phyloP scores from a whole-genome alignment of 495 filamentous ascomycete genomes.

The Bathelium albidoporum region DNA sequence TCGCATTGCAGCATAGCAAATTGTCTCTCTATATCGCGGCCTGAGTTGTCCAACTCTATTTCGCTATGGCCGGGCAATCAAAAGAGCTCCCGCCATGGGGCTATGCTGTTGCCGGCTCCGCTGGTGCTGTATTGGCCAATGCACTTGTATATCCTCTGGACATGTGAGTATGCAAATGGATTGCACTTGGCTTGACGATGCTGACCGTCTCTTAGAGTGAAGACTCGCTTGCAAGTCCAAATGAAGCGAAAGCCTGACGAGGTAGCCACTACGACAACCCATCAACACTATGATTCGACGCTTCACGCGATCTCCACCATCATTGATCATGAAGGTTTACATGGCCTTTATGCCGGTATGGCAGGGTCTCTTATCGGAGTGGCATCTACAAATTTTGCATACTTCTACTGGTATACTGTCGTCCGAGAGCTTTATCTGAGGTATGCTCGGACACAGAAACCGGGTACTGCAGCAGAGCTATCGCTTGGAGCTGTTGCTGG shows the following conservation, averaged over 20 bases:
- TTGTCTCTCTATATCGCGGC: neutral
- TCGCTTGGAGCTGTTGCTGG: slow-evolving; percentile 80
- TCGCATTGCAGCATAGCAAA: neutral
- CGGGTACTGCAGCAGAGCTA: slow-evolving; percentile 78
- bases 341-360: slow-evolving; percentile 84
- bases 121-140: slow-evolving; percentile 90
- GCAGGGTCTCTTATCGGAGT: slow-evolving; percentile 78
- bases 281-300: slow-evolving; percentile 70
- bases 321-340: slow-evolving; percentile 64
- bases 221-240: slow-evolving; percentile 95
- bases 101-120: slow-evolving; percentile 80
- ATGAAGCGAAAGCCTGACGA: slow-evolving; percentile 54
- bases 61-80: slow-evolving; percentile 65
- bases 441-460: slow-evolving; percentile 45
- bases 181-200: neutral
- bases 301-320: slow-evolving; percentile 85
- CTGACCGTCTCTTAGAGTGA: slow-evolving; percentile 50
- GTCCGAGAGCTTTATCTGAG: slow-evolving; percentile 76
- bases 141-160: slow-evolving; percentile 93
- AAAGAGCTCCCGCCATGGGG: slow-evolving; percentile 93
- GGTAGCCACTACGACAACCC: slow-evolving; percentile 29
- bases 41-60: neutral
- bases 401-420: slow-evolving; percentile 98
- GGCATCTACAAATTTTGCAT: slow-evolving; percentile 96
- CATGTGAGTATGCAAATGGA: slow-evolving; percentile 52